Base-by-base conservation (phyloP, 306 rosid species). In the Trichosanthes truncata region DNA sequence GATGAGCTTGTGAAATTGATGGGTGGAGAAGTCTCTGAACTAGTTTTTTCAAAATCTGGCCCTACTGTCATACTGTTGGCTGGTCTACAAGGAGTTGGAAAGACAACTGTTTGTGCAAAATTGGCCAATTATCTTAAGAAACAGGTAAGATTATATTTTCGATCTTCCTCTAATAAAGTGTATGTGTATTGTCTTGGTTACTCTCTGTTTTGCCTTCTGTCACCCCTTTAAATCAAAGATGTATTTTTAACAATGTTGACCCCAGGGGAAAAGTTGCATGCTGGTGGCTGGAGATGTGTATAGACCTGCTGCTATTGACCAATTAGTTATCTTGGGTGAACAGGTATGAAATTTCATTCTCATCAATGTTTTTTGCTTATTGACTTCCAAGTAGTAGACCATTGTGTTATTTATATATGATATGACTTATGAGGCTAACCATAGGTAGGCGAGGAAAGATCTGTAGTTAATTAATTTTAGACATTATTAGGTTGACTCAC, bases 241-340 rank as follows among this genome's bases (percentile, higher is more conserved):
- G 45, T 14, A 1, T 9, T 33, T 15, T 33, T 23, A 56, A 31
- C 35, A 7, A 77, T 77, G 41, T 62, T 83, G 18, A 80, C 69
- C 78, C 67, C 87, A 95, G 99, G 99, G 97, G 72, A 95, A 93
- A 88, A 93, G 89, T 88, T 93, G 97, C 84, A 93, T 92, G 97
- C 91, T 95, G 76, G 91, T 95, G 14, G 97, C 99, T 23, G 97
- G 97, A 81, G 99, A 95, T 90, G 91, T 95, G 73, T 95, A 95
- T 85, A 91, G 99, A 82, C 99, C 99, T 59, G 99, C 99, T 84
- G 97, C 99, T 80, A 95, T 95, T 76, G 99, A 95, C 77, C 99
- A 95, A 82, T 97, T 95, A 75, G 87, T 86, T 80, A 95, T 95
- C 85, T 85, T 95, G 85, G 99, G 99, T 18, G 84, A 91, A 84